Evolutionary conservation across 169 alveolate species (phyloP).

Genomic region (Plasmodium knowlesi): DNA sequence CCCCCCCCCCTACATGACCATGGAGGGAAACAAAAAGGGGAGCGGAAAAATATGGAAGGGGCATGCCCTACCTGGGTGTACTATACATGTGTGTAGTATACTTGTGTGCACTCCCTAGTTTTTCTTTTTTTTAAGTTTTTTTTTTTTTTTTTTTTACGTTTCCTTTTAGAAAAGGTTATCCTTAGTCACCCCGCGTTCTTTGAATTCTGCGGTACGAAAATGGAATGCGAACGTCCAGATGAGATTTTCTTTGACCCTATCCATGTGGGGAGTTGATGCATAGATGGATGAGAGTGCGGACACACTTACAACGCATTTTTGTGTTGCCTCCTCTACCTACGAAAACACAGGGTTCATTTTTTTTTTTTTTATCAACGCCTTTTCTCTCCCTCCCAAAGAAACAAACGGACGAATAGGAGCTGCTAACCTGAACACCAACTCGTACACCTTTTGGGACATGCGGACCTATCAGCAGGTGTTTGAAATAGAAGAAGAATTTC

Average conservation of each 20-base stretch:
- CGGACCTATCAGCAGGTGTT: slow-evolving; percentile 49
- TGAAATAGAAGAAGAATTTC: slow-evolving; percentile 73
- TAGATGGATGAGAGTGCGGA: background rate
- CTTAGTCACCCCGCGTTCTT: slow-evolving; percentile 85
- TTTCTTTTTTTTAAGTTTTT: background rate
- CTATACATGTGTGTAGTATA: background rate
- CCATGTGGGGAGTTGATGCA: background rate
- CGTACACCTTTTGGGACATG: slow-evolving; percentile 83
- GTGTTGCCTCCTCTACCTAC: background rate
- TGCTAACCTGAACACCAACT: slow-evolving; percentile 80
- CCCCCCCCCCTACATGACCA: background rate
- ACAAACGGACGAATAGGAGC: slow-evolving; percentile 84
- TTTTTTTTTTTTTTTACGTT: slow-evolving; percentile 33
- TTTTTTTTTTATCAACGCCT: background rate
- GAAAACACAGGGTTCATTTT: background rate
- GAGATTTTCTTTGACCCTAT: background rate
- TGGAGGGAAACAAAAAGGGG: background rate
- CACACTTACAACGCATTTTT: background rate
- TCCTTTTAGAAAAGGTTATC: slow-evolving; percentile 82
- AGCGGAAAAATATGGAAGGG: slow-evolving; percentile 23
- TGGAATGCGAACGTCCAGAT: background rate
- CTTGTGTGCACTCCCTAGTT: too few relatives aligned
- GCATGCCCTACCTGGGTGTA: background rate
- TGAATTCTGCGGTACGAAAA: slow-evolving; percentile 82
- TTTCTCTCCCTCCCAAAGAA: slow-evolving; percentile 33